Base-by-base conservation (phyloP, 208 protist species). In the Leishmania tarentolae region DNA sequence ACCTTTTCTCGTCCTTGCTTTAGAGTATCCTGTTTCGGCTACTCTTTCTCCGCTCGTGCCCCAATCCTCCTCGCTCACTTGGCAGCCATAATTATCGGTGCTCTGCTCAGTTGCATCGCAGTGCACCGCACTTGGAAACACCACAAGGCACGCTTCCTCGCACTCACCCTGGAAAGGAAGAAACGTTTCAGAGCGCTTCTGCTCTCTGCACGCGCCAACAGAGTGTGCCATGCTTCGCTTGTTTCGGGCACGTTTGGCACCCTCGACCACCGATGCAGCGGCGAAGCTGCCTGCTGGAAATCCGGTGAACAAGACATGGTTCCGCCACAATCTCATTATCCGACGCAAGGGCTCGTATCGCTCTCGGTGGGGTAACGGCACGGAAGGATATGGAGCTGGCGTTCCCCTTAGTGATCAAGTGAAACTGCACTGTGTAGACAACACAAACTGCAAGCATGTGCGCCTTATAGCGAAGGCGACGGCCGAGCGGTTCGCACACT, bases 391-490 rank as follows among this genome's bases (percentile, higher is more conserved):
- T 85, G 88, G 88, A 59, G 79, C 90, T 42, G 93, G 95, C 65
- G 93, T 97, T 11, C 92, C 93, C 21, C 87, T 98, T 52, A 95
- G 92, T 73, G 93, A 97, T 71, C 94, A 96, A 80, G 93, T 95
- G 75, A 98, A 97, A 81, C 87, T 98, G 77, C 93, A 98, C 86
- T 98, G 95, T 74, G 95, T 98, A 21, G 95, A 98, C 86, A 98
- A 98, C 88, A 97, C 95, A 46, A 96, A 96, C 86, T 98, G 95
- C 85, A 96, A 96, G 82, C 95, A 98, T 83, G 92, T 97, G 17
- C 94, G 94, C 17, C 91, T 98, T 72, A 96, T 98, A 66, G 91
- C 94, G 19, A 93, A 93, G 70, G 92, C 92, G 5, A 96, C 92
- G 11, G 91, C 87, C 5, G 93, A 98, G 87, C 93, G 93, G n/a